phyloP scores from a whole-genome alignment of 495 filamentous ascomycete species.

The Podospora comata region DNA sequence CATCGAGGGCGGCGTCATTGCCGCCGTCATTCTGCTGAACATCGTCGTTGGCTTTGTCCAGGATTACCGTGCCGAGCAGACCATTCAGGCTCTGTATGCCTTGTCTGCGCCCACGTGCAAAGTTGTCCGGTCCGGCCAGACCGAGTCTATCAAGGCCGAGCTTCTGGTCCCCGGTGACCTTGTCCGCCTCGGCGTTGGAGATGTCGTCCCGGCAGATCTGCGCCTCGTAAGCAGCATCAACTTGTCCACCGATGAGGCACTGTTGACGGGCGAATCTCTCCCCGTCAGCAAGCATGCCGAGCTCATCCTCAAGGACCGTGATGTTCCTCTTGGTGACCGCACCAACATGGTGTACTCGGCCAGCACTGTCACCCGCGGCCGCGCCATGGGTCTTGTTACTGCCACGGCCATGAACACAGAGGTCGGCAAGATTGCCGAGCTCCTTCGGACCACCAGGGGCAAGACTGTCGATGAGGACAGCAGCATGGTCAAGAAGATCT shows the following conservation, averaged over 20 bases:
- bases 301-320: slow-evolving; percentile 34
- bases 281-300: slow-evolving; percentile 41
- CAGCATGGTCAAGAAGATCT: slow-evolving; percentile 4
- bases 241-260: slow-evolving; percentile 42
- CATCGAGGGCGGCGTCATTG: slow-evolving; percentile 81
- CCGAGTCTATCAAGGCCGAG: slow-evolving; percentile 57
- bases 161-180: slow-evolving; percentile 77
- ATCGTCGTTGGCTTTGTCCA: slow-evolving; percentile 73
- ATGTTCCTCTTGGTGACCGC: slow-evolving; percentile 61
- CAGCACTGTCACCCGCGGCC: slow-evolving; percentile 63
- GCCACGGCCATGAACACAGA: slow-evolving; percentile 76
- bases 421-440: slow-evolving; percentile 74
- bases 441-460: slow-evolving; percentile 50
- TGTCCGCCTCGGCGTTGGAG: slow-evolving; percentile 72
- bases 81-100: slow-evolving; percentile 73
- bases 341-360: slow-evolving; percentile 68
- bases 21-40: slow-evolving; percentile 80
- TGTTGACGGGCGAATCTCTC: slow-evolving; percentile 68
- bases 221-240: slow-evolving; percentile 77
- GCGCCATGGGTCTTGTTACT: slow-evolving; percentile 61
- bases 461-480: slow-evolving; percentile 56
- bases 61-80: slow-evolving; percentile 84
- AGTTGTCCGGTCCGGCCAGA: slow-evolving; percentile 66
- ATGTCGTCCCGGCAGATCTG: slow-evolving; percentile 75
- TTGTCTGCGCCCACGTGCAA: slow-evolving; percentile 76